phyloP scores from a whole-genome alignment of 257 asterid species.

The Lycium ferocissimum region DNA sequence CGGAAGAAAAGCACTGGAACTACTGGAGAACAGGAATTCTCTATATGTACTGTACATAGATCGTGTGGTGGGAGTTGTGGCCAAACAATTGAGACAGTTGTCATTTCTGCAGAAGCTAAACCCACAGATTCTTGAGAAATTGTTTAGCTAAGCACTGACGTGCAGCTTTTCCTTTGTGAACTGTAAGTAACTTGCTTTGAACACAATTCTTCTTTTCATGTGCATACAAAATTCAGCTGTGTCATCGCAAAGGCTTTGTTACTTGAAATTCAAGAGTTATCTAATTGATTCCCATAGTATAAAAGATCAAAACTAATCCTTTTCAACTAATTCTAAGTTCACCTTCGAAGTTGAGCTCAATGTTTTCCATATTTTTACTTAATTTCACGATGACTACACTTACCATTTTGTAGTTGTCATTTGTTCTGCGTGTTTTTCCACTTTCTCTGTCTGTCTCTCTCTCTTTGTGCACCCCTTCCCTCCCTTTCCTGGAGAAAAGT shows the following conservation, averaged over 20 bases:
- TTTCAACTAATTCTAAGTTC: neutral
- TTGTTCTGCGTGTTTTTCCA: neutral
- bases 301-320: neutral
- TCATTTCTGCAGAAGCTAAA: conserved; percentile 59
- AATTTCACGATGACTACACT: neutral
- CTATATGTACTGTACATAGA: conserved; percentile 86
- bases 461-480: neutral
- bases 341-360: neutral
- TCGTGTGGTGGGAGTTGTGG: conserved; percentile 76
- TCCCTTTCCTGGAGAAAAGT: too few relatives aligned
- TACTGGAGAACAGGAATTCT: conserved; percentile 72
- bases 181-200: conserved; percentile 17
- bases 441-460: too few relatives aligned
- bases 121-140: conserved; percentile 55
- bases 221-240: neutral
- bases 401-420: neutral
- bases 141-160: conserved; percentile 54
- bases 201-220: conserved; percentile 25
- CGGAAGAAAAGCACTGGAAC: conserved; percentile 73
- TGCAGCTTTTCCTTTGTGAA: neutral
- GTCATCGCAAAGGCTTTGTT: neutral
- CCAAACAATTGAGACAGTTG: conserved; percentile 65
- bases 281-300: neutral
- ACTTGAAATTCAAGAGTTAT: neutral
- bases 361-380: neutral